A percentile compares a stretch with the other conserved stretches of the same genome.
Evolutionary conservation across 352 stramenopile species (phyloP).

Genomic region (Globisporangium irregulare): DNA sequence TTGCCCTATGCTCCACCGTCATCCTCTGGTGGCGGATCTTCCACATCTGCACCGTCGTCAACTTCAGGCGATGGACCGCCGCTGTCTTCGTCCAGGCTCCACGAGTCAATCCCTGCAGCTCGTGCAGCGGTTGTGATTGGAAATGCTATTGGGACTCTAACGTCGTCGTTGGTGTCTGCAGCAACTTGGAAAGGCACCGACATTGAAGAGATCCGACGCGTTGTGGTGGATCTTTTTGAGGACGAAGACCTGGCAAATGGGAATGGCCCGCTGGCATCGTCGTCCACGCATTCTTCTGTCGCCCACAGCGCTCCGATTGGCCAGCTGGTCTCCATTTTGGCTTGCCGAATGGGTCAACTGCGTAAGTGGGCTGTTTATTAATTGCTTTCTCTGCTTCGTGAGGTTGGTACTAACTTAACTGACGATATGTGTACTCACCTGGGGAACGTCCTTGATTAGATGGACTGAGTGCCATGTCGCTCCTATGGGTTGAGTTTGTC

Average conservation of each 20-base stretch:
- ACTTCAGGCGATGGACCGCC: constrained; percentile 10
- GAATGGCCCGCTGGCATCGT: background rate
- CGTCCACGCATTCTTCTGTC: constrained; percentile 8
- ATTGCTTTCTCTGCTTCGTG: background rate
- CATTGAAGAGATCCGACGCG: constrained; percentile 55
- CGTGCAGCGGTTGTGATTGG: constrained; percentile 69
- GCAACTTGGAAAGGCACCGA: constrained; percentile 76
- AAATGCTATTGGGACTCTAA: constrained; percentile 60
- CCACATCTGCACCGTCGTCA: constrained; percentile 10
- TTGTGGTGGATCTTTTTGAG: constrained; percentile 58
- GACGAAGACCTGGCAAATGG: constrained; percentile 24
- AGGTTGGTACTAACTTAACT: background rate
- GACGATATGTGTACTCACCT: background rate
- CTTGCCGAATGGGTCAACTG: constrained; percentile 63
- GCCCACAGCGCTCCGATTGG: constrained; percentile 54
- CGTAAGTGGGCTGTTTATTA: constrained; percentile 36
- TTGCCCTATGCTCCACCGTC: constrained; percentile 23
- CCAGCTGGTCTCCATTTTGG: constrained; percentile 65
- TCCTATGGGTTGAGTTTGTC: constrained; percentile 85
- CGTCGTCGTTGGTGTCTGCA: constrained; percentile 58
- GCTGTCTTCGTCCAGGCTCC: constrained; percentile 21
- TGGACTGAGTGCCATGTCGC: constrained; percentile 66
- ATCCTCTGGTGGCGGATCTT: constrained; percentile 10
- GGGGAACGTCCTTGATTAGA: constrained; percentile 29
- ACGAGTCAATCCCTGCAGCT: constrained; percentile 63